Evolutionary conservation across 768 basidiomycete species (phyloP).

Genomic region (Gelatoporia subvermispora): DNA sequence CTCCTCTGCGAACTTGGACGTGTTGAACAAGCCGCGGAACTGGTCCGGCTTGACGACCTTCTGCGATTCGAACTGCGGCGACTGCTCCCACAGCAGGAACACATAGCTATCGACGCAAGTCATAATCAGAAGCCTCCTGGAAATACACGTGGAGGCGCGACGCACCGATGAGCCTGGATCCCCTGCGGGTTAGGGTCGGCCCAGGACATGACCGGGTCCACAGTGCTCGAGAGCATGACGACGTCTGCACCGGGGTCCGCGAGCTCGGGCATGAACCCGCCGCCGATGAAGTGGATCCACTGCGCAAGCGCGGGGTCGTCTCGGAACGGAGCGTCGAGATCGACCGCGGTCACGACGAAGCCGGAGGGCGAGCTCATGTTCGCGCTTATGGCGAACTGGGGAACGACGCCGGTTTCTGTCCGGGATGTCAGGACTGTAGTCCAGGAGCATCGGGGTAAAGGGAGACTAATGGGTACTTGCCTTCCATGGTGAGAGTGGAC

Average conservation of each 20-base stretch:
- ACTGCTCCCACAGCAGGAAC: slow-evolving; percentile 1
- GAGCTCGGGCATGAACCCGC: not conserved
- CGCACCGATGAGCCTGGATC: not conserved
- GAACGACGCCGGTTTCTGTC: not conserved
- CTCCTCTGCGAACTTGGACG: not conserved
- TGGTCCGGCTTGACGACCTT: not conserved
- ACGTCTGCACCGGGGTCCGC: not conserved
- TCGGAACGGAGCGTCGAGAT: slow-evolving; percentile 1
- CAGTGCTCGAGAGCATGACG: not conserved
- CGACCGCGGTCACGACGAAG: slow-evolving; percentile 1
- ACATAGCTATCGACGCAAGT: not conserved
- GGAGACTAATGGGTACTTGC: not conserved
- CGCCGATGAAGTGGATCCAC: slow-evolving; percentile 1
- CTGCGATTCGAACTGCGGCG: not conserved
- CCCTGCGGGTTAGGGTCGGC: not conserved
- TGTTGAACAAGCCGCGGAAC: not conserved
- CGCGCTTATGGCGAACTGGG: not conserved
- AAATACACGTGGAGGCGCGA: not conserved
- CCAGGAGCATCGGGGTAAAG: not conserved
- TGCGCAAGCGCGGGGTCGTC: not conserved
- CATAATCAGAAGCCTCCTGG: not conserved
- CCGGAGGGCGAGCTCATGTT: not conserved
- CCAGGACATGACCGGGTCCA: not conserved
- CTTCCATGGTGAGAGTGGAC: not conserved
- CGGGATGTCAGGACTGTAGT: not conserved